Conservation (phyloP, 208 protist species). For the Herpetomonas samuelpessoai region DNA sequence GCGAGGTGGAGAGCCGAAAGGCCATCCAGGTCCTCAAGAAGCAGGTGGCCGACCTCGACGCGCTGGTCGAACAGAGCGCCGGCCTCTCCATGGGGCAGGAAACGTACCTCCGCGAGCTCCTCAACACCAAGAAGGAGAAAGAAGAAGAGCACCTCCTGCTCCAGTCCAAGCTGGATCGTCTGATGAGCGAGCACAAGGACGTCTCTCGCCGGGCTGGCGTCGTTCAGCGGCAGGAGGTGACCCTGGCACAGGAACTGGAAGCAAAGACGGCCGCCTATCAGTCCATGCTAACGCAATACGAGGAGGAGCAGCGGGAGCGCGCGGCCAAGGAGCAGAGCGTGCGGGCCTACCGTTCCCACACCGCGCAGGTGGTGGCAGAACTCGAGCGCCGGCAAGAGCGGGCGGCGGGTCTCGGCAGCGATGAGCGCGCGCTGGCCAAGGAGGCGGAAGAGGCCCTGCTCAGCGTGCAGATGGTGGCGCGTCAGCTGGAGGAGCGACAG, state of each 20-base stretch:
- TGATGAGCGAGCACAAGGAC: slow-evolving; percentile 73
- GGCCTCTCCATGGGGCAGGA: slow-evolving; percentile 94
- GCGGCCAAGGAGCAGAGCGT: slow-evolving; percentile 90
- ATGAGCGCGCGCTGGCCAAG: slow-evolving; percentile 40
- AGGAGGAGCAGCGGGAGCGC: slow-evolving; percentile 65
- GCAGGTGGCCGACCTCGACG: slow-evolving; percentile 94
- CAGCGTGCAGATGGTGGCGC: slow-evolving; percentile 25
- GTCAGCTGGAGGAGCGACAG: slow-evolving; percentile 75
- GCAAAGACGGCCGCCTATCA: slow-evolving; percentile 44
- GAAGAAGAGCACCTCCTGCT: slow-evolving; percentile 88
- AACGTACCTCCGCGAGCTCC: slow-evolving; percentile 93
- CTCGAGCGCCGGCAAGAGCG: slow-evolving; percentile 37
- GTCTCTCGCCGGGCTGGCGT: slow-evolving; percentile 6
- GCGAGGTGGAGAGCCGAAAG: slow-evolving; percentile 95
- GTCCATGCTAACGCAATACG: slow-evolving; percentile 51
- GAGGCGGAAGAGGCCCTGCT: slow-evolving; percentile 36
- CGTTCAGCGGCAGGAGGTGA: slow-evolving; percentile 8
- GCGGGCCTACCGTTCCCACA: slow-evolving; percentile 74
- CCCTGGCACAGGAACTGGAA: slow-evolving; percentile 37
- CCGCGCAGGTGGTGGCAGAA: slow-evolving; percentile 52
- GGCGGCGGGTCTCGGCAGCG: slow-evolving; percentile 32
- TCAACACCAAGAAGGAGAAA: slow-evolving; percentile 89
- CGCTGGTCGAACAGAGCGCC: slow-evolving; percentile 92
- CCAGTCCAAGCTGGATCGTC: slow-evolving; percentile 34
- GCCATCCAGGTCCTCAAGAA: slow-evolving; percentile 93